Evolutionary conservation across 2,329 filamentous ascomycete genomes (phyloP), one percentile per base, ranked within the genome.

Genomic region (Rhynchosporium agropyri): DNA sequence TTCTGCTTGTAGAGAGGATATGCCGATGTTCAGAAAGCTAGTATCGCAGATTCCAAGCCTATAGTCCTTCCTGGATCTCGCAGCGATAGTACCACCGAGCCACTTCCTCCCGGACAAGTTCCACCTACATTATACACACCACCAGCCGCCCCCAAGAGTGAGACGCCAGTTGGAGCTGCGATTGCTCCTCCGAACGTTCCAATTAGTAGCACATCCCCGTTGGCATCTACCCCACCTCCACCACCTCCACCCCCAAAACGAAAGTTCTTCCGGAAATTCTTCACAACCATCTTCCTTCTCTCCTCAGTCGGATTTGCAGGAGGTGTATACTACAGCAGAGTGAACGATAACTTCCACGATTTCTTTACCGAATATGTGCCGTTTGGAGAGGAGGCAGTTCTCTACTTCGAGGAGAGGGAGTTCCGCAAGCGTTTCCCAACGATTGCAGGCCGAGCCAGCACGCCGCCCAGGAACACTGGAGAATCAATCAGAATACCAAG

Each of bases 361-460:
- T 95, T 97, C 81, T 99, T 99, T 79, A 98, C 93, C 72, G 93
- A 97, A 79, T 99, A 94, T 77, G 79, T 99, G 20, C 95, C 95
- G 28, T 97, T 90, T 70, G 95, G 93, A 72, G 95, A 99, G 79
- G 91, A 97, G 75, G 90, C 90, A 20, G 94, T 99, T 51, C 86
- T 96, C 31, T 98, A 96, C 79, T 88, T 99, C 58, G 95, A 99
- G 78, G 95, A 99, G 79, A 86, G 89, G 69, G 92, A 97, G 73
- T 97, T 97, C 80, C 87, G 89, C 75, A 92, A 89, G 78, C 88
- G 91, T 63, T 97, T 97, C 80, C 87, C 86, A 8, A 79, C 79
- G 67, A 80, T 83, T 49, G 56, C 57, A 50, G 68, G 60, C 13
- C 67, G 70, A 29, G 57, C 65, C 33, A 43, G 53, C 38, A 58